Evolutionary conservation across 2,329 filamentous ascomycete species (phyloP), one percentile per base, ranked within the genome.

Genomic region (Nothophoma quercina): DNA sequence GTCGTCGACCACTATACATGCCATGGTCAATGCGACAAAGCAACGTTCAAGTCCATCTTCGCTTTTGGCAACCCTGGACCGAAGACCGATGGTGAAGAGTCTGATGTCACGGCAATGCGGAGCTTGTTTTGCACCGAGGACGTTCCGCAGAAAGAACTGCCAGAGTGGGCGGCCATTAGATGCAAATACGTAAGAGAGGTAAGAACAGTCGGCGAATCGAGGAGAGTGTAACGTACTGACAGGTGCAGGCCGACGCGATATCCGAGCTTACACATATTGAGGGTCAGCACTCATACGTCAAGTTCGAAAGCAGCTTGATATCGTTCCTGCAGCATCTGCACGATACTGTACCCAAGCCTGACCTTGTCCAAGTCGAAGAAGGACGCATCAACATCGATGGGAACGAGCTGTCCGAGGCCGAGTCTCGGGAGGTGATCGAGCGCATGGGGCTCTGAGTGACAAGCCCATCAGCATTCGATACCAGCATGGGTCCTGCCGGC

Each of bases 301-400:
- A 65, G 4, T 79, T 82, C 28, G 77, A 80, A 35, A 52, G 62
- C 3, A 55, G 60, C 1, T 56, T 83, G 2, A 55, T 78, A 4
- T 65, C 68, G 0, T 80, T 79, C 51, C 57, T 85, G 6, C 58
- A 67, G 1, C 65, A 72, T 22, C 64, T 85, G 10, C 74, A 81
- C 51, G 63, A 71, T 2, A 70, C 67, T 6, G 65, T 81, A 15
- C 66, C 77, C 16, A 68, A 73, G 25, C 83, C 83, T 0, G 70
- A 84, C 16, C 73, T 85, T 1, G 62, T 77, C 1, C 82, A 85
- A 56, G 70, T 85, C 4, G 82, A 85, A 56, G 73, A 72, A 21
- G 80, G 81, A 1, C 68, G 75, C 3, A 69, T 74, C 36, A 70
- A 65, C 9, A 65, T 73, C 16, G 59, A 74, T 28, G 60, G 62